Percentiles rank a stretch among this genome's conserved stretches.
Conservation (phyloP, 495 filamentous ascomycete genomes). For the Neurospora sp. region DNA sequence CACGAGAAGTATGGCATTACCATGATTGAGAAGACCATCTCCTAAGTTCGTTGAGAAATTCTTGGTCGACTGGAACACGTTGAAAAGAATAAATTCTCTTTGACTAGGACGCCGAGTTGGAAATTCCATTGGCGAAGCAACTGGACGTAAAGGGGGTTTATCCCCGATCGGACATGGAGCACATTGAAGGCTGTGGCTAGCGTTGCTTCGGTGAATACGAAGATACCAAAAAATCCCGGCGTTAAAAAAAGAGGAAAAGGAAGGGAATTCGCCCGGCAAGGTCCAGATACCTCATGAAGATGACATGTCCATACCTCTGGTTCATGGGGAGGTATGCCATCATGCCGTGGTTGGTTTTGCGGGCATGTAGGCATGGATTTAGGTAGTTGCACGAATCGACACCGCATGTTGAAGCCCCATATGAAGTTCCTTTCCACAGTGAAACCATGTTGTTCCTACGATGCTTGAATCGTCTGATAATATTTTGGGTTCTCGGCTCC, state of each 20-base stretch:
- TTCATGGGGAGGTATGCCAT: neutral
- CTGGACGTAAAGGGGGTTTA: neutral
- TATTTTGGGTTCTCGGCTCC: fast-evolving
- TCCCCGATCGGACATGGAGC: neutral
- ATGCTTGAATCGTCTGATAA: neutral
- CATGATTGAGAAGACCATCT: constrained; percentile 28
- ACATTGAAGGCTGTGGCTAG: neutral
- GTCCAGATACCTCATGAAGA: neutral
- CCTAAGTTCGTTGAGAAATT: constrained; percentile 3
- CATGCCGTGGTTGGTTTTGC: neutral
- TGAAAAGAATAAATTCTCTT: neutral
- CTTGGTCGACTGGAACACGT: neutral
- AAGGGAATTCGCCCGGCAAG: neutral
- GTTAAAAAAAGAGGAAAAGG: neutral
- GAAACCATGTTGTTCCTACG: neutral
- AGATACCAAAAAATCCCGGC: neutral
- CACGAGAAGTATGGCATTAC: constrained; percentile 24
- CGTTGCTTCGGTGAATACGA: neutral
- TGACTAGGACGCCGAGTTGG: neutral
- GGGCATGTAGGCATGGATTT: neutral
- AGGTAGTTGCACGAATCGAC: neutral
- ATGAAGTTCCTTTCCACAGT: neutral
- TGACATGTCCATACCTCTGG: neutral
- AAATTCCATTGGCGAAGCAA: neutral
- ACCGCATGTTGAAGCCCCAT: neutral